A percentile compares a stretch with the other conserved stretches of the same genome.
phyloP scores from a whole-genome alignment of 805 yeast genomes.

The Metschnikowia vanudenii region DNA sequence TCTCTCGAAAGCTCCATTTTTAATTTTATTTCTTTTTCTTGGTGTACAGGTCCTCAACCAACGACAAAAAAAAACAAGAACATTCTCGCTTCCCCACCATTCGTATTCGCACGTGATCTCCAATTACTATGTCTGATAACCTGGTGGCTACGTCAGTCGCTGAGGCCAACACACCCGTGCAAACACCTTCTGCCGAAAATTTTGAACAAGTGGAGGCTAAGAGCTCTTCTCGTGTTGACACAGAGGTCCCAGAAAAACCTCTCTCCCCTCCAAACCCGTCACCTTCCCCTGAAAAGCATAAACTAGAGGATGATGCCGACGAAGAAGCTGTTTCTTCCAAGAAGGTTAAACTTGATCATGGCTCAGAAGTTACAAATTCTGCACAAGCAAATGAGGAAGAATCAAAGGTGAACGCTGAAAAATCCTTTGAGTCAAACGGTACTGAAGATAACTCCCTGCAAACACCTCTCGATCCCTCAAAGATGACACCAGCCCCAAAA shows the following conservation, averaged over 20 bases:
- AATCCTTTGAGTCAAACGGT: not conserved
- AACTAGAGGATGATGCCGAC: constrained; percentile 28
- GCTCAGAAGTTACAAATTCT: constrained; percentile 8
- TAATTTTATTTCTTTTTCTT: constrained; percentile 1
- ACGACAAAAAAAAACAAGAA: not conserved
- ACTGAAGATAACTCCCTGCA: not conserved
- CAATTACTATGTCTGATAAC: constrained; percentile 27
- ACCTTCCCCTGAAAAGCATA: constrained; percentile 41
- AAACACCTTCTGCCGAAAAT: constrained; percentile 37
- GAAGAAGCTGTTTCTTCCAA: constrained; percentile 18
- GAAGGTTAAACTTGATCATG: constrained; percentile 21
- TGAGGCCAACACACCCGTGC: constrained; percentile 39
- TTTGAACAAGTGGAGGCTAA: constrained; percentile 23
- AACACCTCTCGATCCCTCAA: constrained; percentile 5
- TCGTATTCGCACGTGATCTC: constrained; percentile 17
- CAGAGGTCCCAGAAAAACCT: constrained; percentile 33
- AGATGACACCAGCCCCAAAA: constrained; percentile 61
- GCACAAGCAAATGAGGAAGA: not conserved
- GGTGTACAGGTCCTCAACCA: constrained; percentile 13
- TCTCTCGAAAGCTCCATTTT: not conserved
- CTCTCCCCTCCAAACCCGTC: constrained; percentile 47
- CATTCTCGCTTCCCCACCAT: not conserved
- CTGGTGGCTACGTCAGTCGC: constrained; percentile 22
- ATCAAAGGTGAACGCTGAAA: not conserved
- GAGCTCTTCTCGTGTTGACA: constrained; percentile 10